A percentile compares a stretch with the other conserved stretches of the same genome.
phyloP scores from a whole-genome alignment of 2,329 filamentous ascomycete genomes.

The Epichloe scottii region DNA sequence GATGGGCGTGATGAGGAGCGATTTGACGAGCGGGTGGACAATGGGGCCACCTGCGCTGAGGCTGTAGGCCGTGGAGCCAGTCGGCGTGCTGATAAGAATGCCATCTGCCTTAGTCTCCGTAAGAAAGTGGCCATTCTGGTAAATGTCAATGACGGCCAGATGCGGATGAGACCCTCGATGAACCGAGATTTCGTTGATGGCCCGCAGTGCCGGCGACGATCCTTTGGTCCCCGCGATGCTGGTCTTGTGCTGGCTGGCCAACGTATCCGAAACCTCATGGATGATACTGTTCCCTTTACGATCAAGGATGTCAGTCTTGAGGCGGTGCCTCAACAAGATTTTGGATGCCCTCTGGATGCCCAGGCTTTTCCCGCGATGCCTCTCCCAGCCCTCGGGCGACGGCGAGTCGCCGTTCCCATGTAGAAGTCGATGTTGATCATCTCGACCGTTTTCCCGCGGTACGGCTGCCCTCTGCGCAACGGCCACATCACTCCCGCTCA shows the following conservation, averaged over 20 bases:
- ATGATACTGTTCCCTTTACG: conserved; percentile 50
- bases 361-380: conserved; percentile 68
- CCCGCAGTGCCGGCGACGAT: conserved; percentile 39
- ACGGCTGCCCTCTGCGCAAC: conserved; percentile 28
- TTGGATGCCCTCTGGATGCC: conserved; percentile 62
- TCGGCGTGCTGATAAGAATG: conserved; percentile 87
- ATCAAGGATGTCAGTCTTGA: conserved; percentile 77
- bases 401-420: neutral
- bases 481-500: conserved; percentile 49
- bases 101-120: conserved; percentile 93
- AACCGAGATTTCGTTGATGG: conserved; percentile 91
- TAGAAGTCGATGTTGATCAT: neutral
- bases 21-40: conserved; percentile 83
- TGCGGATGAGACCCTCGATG: conserved; percentile 86
- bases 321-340: conserved; percentile 72
- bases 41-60: conserved; percentile 88
- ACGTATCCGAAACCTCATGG: conserved; percentile 30
- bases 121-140: conserved; percentile 75
- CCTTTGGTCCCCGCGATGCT: conserved; percentile 25
- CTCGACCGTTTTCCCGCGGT: conserved; percentile 16
- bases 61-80: conserved; percentile 89
- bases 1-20: conserved; percentile 83
- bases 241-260: conserved; percentile 33
- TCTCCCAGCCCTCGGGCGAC: conserved; percentile 47
- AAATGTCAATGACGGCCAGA: conserved; percentile 83